Evolutionary conservation across 164 flowering plant species (phyloP).

Genomic region (Warburgia ugandensis): DNA sequence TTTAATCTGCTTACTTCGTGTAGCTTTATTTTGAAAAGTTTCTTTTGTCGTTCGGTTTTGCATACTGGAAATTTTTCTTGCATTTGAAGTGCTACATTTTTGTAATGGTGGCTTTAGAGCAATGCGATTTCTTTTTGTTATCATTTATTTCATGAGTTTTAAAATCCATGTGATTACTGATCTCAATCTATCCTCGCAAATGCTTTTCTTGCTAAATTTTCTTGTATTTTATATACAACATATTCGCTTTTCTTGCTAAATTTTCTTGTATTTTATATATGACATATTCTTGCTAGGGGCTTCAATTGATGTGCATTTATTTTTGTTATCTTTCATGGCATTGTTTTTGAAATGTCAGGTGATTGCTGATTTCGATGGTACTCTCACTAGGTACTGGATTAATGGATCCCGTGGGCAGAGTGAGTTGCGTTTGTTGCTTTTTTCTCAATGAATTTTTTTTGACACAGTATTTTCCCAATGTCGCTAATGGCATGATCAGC

Average conservation of each 20-base stretch:
- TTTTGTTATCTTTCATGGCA: background rate
- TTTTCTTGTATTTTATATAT: background rate
- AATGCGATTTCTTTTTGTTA: too few species aligned
- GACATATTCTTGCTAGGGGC: background rate
- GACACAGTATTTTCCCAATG: constrained; percentile 1
- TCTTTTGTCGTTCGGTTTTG: too few species aligned
- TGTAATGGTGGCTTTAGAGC: too few species aligned
- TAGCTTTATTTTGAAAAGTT: background rate
- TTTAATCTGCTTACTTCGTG: background rate
- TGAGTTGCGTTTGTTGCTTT: constrained; percentile 25
- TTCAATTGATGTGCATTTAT: background rate
- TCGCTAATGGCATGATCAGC: constrained; percentile 37
- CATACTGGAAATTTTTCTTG: too few species aligned
- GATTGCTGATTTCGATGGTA: constrained; percentile 91
- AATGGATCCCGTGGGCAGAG: constrained; percentile 80
- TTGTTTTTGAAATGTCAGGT: constrained; percentile 33
- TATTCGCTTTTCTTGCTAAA: too few species aligned
- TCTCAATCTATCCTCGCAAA: too few species aligned
- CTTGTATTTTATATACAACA: too few species aligned
- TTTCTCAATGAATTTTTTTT: background rate
- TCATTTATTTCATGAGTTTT: too few species aligned
- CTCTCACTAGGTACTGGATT: constrained; percentile 71
- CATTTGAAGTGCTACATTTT: too few species aligned
- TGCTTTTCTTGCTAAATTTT: too few species aligned
- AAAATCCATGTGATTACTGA: too few species aligned